Evolutionary conservation across 352 stramenopile species (phyloP).

Genomic region (Globisporangium mamillatum): DNA sequence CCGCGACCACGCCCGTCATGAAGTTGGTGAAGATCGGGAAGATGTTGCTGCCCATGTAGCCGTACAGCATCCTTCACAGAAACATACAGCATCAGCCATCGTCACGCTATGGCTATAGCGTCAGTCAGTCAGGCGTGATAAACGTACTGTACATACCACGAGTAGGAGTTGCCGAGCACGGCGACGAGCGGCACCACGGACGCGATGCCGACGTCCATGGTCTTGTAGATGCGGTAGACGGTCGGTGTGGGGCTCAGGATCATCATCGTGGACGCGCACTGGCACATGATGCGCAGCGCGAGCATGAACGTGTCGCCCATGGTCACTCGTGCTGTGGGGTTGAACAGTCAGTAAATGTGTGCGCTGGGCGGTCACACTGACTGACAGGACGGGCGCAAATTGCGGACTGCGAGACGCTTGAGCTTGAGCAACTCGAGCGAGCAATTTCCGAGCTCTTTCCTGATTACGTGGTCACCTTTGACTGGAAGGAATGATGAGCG

Average conservation of each 20-base stretch:
- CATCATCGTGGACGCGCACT: conserved; percentile 37
- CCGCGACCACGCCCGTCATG: conserved; percentile 31
- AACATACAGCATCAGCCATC: not conserved
- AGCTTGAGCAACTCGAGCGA: not conserved
- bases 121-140: too few species aligned
- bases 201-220: conserved; percentile 31
- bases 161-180: conserved; percentile 37
- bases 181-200: conserved; percentile 37
- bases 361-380: not conserved
- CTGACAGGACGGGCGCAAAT: not conserved
- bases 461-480: not conserved
- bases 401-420: not conserved
- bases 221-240: conserved; percentile 41
- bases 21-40: conserved; percentile 36
- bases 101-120: not conserved
- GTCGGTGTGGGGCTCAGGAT: conserved; percentile 35
- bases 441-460: not conserved
- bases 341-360: not conserved
- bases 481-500: not conserved
- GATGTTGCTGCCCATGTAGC: conserved; percentile 34
- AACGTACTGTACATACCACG: conserved; percentile 13
- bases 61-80: conserved; percentile 37
- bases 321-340: not conserved
- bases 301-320: conserved; percentile 20
- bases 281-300: conserved; percentile 29